Conservation (phyloP, 371 early-diverging fungal species). For the Mucor saturninus region DNA sequence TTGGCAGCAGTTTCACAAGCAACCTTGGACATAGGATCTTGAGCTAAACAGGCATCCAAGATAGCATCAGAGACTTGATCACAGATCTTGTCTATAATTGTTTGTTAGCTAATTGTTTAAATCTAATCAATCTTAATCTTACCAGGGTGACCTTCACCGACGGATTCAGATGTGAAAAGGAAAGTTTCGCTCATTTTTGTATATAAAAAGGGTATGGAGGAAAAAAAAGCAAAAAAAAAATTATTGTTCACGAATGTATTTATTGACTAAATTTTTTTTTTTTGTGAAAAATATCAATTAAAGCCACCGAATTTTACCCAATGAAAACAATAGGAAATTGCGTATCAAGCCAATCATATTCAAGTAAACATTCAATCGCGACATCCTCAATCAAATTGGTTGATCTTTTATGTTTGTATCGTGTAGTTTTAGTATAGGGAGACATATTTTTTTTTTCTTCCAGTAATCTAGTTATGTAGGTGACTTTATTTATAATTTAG, state of each 20-base stretch:
- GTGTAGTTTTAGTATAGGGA: neutral
- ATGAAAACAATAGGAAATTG: conserved; percentile 10
- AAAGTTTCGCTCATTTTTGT: conserved; percentile 67
- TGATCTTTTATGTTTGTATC: conserved; percentile 19
- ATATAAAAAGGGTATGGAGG: conserved; percentile 13
- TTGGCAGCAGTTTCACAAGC: conserved; percentile 99
- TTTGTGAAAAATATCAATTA: conserved; percentile 16
- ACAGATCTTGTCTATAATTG: conserved; percentile 95
- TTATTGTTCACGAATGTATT: neutral
- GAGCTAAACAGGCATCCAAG: conserved; percentile 96
- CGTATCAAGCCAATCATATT: conserved; percentile 23
- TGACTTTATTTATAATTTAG: neutral
- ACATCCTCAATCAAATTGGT: conserved; percentile 27
- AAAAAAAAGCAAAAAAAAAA: conserved; percentile 7
- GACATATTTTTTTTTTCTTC: neutral
- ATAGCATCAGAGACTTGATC: conserved; percentile 99
- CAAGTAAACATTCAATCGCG: conserved; percentile 20
- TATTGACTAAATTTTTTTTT: conserved; percentile 9
- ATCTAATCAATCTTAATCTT: conserved; percentile 21
- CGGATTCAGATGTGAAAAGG: conserved; percentile 99
- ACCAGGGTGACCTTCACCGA: conserved; percentile 99
- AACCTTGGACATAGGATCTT: conserved; percentile 97
- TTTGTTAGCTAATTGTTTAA: neutral
- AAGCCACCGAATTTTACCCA: conserved; percentile 24
- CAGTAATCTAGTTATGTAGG: neutral